Evolutionary conservation across 352 stramenopile genomes (phyloP), one percentile per base, ranked within the genome.

Genomic region (Phytophthora kernoviae): DNA sequence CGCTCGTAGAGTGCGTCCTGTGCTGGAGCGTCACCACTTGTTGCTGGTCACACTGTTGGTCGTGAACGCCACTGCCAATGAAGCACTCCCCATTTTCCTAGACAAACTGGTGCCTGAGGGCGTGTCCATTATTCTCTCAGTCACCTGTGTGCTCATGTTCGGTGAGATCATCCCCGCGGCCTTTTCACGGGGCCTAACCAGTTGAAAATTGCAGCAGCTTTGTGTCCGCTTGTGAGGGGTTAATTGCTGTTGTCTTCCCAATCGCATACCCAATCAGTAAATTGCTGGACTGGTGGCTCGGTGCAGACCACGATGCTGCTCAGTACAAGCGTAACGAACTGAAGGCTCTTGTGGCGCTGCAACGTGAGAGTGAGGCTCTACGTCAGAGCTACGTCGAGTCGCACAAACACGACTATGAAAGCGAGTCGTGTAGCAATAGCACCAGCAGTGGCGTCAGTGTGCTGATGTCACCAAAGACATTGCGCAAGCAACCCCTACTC

Each of bases 121-220:
- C 36, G 56, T 94, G 12, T 96, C 94, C 15, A 92, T 99, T 65
- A 68, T 98, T 18, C 75, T 98, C 30, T 98, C 91, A 9, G 94
- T 98, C 18, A 98, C 91, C 7, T 81, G 96, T 14, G 90, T 98
- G 30, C 76, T 99, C n/a, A 68, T 98, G 30, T 98, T 98, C 70
- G 95, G 95, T 5, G 96, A 99, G 65, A 98, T 99, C 60, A 75
- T 98, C 17, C 95, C 95, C 6, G 95, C 80, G 0, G 95, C 94
- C 1, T 68, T 98, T 99, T 98, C 65, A 98, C 94, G 3, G 94
- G 96, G 0, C 93, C 92, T 14, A 83, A 97, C 62, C 95, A 99
- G 71, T 76, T 99, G 4, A 57, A 70, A 9, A 93, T 98, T 18
- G 94, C 93, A 0, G 70, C 87, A 14, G 61, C 57, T 24, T 72